phyloP scores from a whole-genome alignment of 1,139 yeast genomes.

The Geotrichum phurueaensis region DNA sequence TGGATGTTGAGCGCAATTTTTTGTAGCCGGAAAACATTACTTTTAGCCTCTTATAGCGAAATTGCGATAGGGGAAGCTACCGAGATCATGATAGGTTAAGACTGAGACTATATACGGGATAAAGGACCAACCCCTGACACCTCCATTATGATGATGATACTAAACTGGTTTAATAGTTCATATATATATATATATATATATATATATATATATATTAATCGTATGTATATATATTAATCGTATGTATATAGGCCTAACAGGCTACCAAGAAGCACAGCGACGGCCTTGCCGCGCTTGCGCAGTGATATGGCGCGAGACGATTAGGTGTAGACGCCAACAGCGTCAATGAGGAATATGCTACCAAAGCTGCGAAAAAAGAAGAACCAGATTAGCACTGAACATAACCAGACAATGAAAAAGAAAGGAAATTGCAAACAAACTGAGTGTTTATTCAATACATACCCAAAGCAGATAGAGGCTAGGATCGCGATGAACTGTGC shows the following conservation, averaged over 20 bases:
- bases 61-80: neutral
- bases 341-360: slow-evolving; percentile 35
- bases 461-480: slow-evolving; percentile 36
- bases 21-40: too few species aligned
- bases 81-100: too few species aligned
- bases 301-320: neutral
- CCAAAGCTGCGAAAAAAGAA: slow-evolving; percentile 30
- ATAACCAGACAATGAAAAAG: neutral
- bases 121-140: neutral
- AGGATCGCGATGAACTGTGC: slow-evolving; percentile 26
- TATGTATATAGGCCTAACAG: neutral
- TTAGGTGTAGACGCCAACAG: slow-evolving; percentile 39
- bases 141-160: neutral
- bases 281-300: neutral
- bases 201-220: too few species aligned
- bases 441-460: slow-evolving; percentile 17
- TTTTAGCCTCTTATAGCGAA: neutral
- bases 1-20: neutral
- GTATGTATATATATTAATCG: too few species aligned
- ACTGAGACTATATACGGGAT: neutral
- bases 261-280: neutral
- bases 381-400: neutral
- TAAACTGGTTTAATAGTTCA: neutral
- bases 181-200: neutral
- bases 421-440: neutral